Evolutionary conservation across 768 basidiomycete genomes (phyloP).

Genomic region (Trametes coccinea): DNA sequence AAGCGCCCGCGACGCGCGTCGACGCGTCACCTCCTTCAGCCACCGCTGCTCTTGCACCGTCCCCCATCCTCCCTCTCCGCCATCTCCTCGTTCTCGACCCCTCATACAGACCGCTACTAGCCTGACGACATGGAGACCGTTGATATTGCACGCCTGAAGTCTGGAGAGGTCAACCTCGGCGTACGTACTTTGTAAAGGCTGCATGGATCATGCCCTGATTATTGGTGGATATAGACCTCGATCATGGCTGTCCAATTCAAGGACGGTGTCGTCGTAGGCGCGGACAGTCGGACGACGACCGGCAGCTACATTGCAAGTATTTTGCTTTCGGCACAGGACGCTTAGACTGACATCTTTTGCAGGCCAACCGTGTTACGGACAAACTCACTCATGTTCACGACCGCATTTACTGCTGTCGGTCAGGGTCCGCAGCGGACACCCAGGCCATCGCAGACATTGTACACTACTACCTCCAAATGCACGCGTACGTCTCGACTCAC

Average conservation of each 20-base stretch:
- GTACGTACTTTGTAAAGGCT: constrained; percentile 48
- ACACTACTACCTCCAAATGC: constrained; percentile 78
- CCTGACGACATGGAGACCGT: constrained; percentile 53
- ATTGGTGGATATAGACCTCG: constrained; percentile 65
- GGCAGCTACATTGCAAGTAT: constrained; percentile 88
- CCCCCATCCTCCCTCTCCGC: constrained; percentile 22
- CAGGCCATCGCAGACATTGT: constrained; percentile 94
- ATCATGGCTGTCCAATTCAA: constrained; percentile 99
- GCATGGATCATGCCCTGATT: not conserved
- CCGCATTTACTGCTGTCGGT: constrained; percentile 98
- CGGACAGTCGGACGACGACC: constrained; percentile 95
- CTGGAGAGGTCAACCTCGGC: constrained; percentile 95
- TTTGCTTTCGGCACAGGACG: not conserved
- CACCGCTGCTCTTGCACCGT: constrained; percentile 15
- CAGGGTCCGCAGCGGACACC: constrained; percentile 96
- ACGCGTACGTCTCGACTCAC: constrained; percentile 48
- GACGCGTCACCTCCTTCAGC: constrained; percentile 38
- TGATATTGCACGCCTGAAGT: constrained; percentile 86
- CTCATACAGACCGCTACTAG: constrained; percentile 27
- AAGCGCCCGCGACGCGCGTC: constrained; percentile 36
- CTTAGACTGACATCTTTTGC: constrained; percentile 1
- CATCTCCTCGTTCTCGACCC: constrained; percentile 29
- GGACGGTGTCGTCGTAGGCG: constrained; percentile 93
- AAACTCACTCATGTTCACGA: constrained; percentile 97
- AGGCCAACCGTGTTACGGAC: constrained; percentile 99